Evolutionary conservation across 371 early-diverging fungal genomes (phyloP), one percentile per base, ranked within the genome.

Genomic region (Apophysomyces elegans): DNA sequence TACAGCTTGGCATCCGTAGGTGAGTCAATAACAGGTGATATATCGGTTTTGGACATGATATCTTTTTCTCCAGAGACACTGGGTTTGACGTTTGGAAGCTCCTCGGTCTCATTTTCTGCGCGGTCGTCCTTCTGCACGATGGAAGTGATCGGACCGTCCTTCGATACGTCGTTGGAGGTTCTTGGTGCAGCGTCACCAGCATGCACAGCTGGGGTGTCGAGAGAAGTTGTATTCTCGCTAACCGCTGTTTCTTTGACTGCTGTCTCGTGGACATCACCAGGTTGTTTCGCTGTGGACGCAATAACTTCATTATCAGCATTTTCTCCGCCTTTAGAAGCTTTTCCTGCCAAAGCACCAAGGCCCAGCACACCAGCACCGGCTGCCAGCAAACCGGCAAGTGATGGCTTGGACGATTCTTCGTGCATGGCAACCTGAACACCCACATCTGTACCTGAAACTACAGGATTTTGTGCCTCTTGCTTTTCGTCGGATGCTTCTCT

Each of bases 1-100:
- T 41, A 59, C 26, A 59, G n/a, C 58, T 58, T 58, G 14, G 35
- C 58, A 32, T 36, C 32, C 16, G 36, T 14, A n/a, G 58, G 6
- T 35, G 58, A 32, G 41, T 8, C 41, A 41, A 41, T 41, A 13
- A 41, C 41, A 13, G 41, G 1, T 11, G 5, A 41, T 41, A 41
- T 4, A 41, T 13, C 41, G 13, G 8, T 41, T 8, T 11, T 13
- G 13, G 13, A 13, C 41, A 8, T 13, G 5, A 8, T 41, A 41
- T 21, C 21, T 50, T 50, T 26, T 47, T 18, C 47, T 50, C 35
- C 21, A 11, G 8, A 13, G 11, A 11, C 21, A 50, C 54, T 21
- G 54, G 54, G 21, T 5, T 7, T 21, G 21, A n/a, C 18, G n/a
- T 50, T 50, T 11, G 54, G 4, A 50, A 50, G 54, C 54, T 2